A percentile compares a stretch with the other conserved stretches of the same genome.
Conservation (phyloP, 164 flowering plant genomes). For the Annona squamosa region DNA sequence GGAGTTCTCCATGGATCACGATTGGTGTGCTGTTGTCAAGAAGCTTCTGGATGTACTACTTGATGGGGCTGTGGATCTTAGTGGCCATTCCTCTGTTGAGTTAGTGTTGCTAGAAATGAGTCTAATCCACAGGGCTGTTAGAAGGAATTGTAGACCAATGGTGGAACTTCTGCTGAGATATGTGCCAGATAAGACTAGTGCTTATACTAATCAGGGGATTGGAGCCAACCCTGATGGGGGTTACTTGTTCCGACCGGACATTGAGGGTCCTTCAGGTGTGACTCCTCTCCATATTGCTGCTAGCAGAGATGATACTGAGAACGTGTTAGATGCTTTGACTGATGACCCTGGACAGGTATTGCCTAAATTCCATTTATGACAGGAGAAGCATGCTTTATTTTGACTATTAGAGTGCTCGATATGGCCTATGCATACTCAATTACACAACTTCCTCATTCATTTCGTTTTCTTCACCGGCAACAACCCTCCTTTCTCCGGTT, state of each 20-base stretch:
- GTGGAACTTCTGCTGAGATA: constrained; percentile 60
- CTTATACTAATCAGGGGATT: constrained; percentile 16
- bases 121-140: constrained; percentile 69
- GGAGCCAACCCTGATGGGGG: constrained; percentile 1
- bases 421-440: too few species aligned
- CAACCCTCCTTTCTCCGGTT: too few species aligned
- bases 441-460: too few species aligned
- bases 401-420: too few species aligned
- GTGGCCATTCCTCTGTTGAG: constrained; percentile 34
- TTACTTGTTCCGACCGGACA: constrained; percentile 59
- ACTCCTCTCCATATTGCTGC: constrained; percentile 91
- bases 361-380: neutral
- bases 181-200: constrained; percentile 23
- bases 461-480: too few species aligned
- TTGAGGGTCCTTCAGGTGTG: constrained; percentile 56
- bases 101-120: constrained; percentile 44
- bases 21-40: constrained; percentile 85
- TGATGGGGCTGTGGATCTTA: constrained; percentile 42
- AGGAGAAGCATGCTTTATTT: too few species aligned
- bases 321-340: constrained; percentile 62
- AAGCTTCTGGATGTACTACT: constrained; percentile 54
- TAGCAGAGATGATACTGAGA: constrained; percentile 39
- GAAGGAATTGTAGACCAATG: constrained; percentile 53
- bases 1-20: constrained; percentile 71
- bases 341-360: constrained; percentile 76